These are phyloP conservation scores for Zymoseptoria tritici DNA, from an alignment of 2,329 filamentous ascomycete genomes.

Conservation along the genomic window DNA sequence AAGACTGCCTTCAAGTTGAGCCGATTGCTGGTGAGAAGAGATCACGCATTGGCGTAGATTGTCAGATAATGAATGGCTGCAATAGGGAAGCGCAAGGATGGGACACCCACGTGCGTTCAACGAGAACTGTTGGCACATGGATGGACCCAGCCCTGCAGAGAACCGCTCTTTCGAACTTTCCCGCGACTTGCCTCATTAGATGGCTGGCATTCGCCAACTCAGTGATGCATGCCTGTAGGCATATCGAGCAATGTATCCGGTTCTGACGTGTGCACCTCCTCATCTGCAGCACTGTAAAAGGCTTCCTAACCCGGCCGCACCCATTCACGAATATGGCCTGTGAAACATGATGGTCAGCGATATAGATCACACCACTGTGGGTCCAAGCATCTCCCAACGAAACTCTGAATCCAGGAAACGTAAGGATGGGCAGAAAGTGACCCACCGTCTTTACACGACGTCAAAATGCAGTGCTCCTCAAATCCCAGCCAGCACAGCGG, in stretches of 20 bases:
- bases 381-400: constrained; percentile 9
- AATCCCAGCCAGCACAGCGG: constrained; percentile 89
- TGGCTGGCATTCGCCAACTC: no score
- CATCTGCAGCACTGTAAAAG: constrained; percentile 19
- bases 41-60: no score
- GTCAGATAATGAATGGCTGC: no score
- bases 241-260: not conserved
- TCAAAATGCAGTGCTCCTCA: constrained; percentile 86
- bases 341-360: constrained; percentile 5
- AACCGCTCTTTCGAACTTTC: no score
- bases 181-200: no score
- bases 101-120: no score
- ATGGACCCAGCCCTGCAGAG: no score
- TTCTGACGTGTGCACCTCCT: constrained; percentile 2
- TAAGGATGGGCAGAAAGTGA: constrained; percentile 16
- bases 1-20: not conserved
- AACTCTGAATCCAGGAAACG: constrained; percentile 1
- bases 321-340: constrained; percentile 71
- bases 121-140: no score
- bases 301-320: constrained; percentile 45
- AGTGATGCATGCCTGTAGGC: not conserved
- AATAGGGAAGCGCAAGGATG: no score
- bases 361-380: constrained; percentile 2
- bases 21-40: no score
- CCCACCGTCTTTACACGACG: constrained; percentile 82